Evolutionary conservation across 2,329 filamentous ascomycete genomes (phyloP), one percentile per base, ranked within the genome.

Genomic region (Aspergillus carbonarius): DNA sequence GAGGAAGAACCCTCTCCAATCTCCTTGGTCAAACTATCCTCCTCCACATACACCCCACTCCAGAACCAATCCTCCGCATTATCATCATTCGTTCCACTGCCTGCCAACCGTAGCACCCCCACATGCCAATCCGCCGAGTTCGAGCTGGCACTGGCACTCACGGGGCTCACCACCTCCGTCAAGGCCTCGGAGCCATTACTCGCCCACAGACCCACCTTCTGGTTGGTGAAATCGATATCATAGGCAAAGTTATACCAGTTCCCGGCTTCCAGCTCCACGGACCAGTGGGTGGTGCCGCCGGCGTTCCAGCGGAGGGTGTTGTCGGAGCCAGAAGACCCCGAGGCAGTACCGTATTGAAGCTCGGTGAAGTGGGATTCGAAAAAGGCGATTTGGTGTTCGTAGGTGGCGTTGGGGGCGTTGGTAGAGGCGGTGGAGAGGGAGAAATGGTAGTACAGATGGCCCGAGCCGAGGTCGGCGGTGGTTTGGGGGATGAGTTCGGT

Each of bases 161-260:
- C 81, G 1, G 87, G 85, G 3, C 81, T 80, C 4, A 87, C 86
- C 1, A 83, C 83, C 69, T 84, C 81, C 56, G 75, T 79, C 20
- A 91, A 76, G 18, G 82, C 75, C 35, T 82, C 81, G 13, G 78
- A 77, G 35, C 86, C 88, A 15, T 85, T 87, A 0, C 86, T 89
- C 73, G 90, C 86, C 83, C 87, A 91, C 74, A 91, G 86, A 12
- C 82, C 83, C 30, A 91, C 87, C 5, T 81, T 85, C 63, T 81
- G 77, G 39, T 78, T 82, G 15, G 74, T 75, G 67, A 91, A 92
- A 77, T 91, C 83, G 60, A 90, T 89, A 71, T 87, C 87, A 68
- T 90, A 91, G 49, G 88, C 88, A 66, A 90, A 81, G 70, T 92
- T 92, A 73, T 91, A 88, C 88, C 88, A 91, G 10, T 86, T 83